Evolutionary conservation across 2,329 filamentous ascomycete genomes (phyloP), one percentile per base, ranked within the genome.

Genomic region (Pleurostoma richardsiae): DNA sequence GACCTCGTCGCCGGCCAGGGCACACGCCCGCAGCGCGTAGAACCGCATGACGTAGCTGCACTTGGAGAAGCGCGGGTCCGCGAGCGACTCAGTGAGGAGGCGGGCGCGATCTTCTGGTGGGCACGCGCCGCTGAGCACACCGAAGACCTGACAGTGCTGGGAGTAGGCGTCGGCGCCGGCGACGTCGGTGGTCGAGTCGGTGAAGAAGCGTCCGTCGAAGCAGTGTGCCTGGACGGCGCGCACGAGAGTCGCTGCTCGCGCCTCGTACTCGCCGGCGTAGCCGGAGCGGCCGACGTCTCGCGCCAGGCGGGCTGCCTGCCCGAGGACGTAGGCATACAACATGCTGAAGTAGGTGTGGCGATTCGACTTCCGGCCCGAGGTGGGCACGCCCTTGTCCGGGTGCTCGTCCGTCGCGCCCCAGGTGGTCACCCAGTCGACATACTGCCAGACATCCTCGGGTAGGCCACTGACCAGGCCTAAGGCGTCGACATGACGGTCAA

Each of bases 1-100:
- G 6, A 60, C 61, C 33, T 36, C 33, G n/a, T 36, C 33, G 0
- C 61, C 62, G 2, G 61, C 66, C 0, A 60, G 31, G 0, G 64
- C 52, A 33, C 69, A 59, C 1, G 68, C 68, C 1, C 67, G 59
- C 6, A 71, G 56, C 0, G 61, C 59, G 44, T 70, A 71, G 49
- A 71, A 71, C 27, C 56, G 56, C 68, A 71, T 71, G 53, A 64
- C 58, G 36, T 64, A 65, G 3, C 61, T 65, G 50, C 62, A 66
- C 46, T 62, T 59, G 0, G 64, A 58, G 41, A 68, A 66, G 0
- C 46, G 46, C 0, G 51, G n/a, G 10, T 62, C 52, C 0, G 51
- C 45, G 30, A 69, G 64, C 0, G 60, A 54, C 30, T 58, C 56
- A 0, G 29, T 53, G 7, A 69, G 47, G 1, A 69, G 52, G 2